Evolutionary conservation across 805 yeast genomes (phyloP).

Genomic region (Metahyphopichia silvanorum): DNA sequence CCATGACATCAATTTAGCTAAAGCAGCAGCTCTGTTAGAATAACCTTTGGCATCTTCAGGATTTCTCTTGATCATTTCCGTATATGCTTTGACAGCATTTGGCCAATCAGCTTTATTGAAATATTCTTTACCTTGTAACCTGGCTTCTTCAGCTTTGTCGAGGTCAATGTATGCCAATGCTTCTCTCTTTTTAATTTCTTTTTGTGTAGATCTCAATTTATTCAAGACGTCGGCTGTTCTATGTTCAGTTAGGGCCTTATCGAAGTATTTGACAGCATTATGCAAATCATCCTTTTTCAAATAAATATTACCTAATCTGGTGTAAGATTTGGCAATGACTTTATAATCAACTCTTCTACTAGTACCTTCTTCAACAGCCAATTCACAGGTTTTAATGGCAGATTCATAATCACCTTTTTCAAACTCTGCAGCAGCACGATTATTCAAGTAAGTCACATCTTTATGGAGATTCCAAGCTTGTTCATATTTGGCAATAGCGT

Average conservation of each 20-base stretch:
- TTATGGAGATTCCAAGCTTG: slow-evolving; percentile 78
- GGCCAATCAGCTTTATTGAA: slow-evolving; percentile 97
- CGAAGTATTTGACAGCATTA: slow-evolving; percentile 74
- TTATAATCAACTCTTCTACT: slow-evolving; percentile 89
- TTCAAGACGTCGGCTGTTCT: slow-evolving; percentile 90
- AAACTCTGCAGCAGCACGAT: slow-evolving; percentile 96
- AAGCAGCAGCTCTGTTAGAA: slow-evolving; percentile 97
- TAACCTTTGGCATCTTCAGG: slow-evolving; percentile 96
- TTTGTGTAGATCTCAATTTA: slow-evolving; percentile 85
- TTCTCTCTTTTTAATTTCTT: slow-evolving; percentile 76
- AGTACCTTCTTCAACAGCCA: slow-evolving; percentile 88
- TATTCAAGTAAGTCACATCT: slow-evolving; percentile 92
- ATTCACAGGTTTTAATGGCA: slow-evolving; percentile 75
- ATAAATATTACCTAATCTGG: slow-evolving; percentile 83
- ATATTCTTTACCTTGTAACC: slow-evolving; percentile 84
- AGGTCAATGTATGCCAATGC: slow-evolving; percentile 80
- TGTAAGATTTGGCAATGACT: slow-evolving; percentile 86
- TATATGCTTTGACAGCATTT: slow-evolving; percentile 86
- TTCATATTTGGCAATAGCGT: slow-evolving; percentile 82
- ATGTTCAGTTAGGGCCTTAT: slow-evolving; percentile 93
- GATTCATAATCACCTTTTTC: slow-evolving; percentile 91
- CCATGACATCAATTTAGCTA: slow-evolving; percentile 91
- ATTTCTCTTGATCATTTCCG: slow-evolving; percentile 96
- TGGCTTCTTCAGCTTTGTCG: slow-evolving; percentile 91
- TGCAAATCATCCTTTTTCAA: slow-evolving; percentile 69